Evolutionary conservation across 2,329 filamentous ascomycete genomes (phyloP), one percentile per base, ranked within the genome.

Genomic region (Cyclaneusma minus): DNA sequence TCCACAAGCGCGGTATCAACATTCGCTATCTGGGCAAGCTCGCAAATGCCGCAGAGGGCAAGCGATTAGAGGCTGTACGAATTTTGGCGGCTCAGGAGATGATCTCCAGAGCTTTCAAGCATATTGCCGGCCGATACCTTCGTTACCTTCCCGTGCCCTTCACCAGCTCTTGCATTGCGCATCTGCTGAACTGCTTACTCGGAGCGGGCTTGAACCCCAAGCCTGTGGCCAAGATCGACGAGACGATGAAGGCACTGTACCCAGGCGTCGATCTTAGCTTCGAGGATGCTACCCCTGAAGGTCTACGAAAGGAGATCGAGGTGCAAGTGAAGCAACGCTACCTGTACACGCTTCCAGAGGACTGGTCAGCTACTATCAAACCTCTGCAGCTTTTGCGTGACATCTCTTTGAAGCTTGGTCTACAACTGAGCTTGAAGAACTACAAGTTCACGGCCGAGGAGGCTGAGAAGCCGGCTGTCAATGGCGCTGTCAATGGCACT

Each of bases 1-100:
- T 98, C 46, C 89, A 98, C 61, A 93, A 93, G 63, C 81, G 87
- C 21, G 89, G 89, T 55, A 85, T 98, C 59, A 98, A 98, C 57
- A 68, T 95, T 35, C 72, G 91, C 44, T 98, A 98, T 51, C 65
- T 95, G n/a, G 89, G 89, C 38, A 78, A 74, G 51, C 55, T 98
- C 35, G 78, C 82, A 8, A 60, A 68, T 31, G 62, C 80, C 27
- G 71, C 77, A 40, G 67, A 68, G 37, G 76, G 76, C 29, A 63
- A 69, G 28, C 75, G 82, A 34, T 63, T 95, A 13, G 61, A 74
- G 40, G 84, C 84, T 34, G 62, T 98, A 41, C 73, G 69, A 36
- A 68, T 73, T 30, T 68, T 98, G 19, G 68, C 78, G 34, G 54
- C 82, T 21, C 87, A 93, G 48, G 89, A 98, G 52, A 95, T 95